Base-by-base conservation (phyloP, 2,329 filamentous ascomycete species). In the Mycosphaerella sp. region DNA sequence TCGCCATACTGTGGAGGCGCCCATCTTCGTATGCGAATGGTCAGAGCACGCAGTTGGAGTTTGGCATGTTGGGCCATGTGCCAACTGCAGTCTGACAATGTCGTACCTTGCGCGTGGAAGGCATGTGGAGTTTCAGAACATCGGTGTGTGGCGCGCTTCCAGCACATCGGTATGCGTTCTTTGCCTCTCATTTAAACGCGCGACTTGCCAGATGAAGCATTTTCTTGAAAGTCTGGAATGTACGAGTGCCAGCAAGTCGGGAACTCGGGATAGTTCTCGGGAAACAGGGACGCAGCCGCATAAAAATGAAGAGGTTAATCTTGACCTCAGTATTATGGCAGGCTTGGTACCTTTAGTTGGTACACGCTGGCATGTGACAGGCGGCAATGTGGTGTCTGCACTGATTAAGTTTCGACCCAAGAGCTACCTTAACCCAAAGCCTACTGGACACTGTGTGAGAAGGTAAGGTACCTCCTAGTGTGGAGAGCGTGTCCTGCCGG, bases 361-460 rank as follows among this genome's bases (percentile, higher is more conserved):
- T 53, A 43, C 36, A 53, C 47, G 50, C 32, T 53, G 50, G 45
- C 47, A 43, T 31, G 26, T 43, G 34, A 47, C 29, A 47, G 21
- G 34, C 14, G 26, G 26, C 26, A 26, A 4, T 4, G 26, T 26
- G 26, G 26, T 34, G 32, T 38, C 7, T 10, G 7, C 17, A 26
- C 7, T 26, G 17, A 21, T 12, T 44, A 21, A 44, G 41, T 44
- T 44, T 29, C 41, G 17, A 21, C 21, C 2, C 8, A 17, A 44
- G 17, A 23, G 41, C 41, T 17, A 17, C 14, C 14, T 17, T 44
- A 26, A 26, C 23, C 6, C 5, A 44, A 44, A 44, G 41, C 29
- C 41, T 44, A 21, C 17, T 29, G 14, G 5, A 26, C 17, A 44
- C 26, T 17, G 14, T 17, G 14, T 17, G 14, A 17, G 14, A 17